These are phyloP conservation scores for Coniochaeta ligniaria DNA, from an alignment of 2,329 filamentous ascomycete species.

Conservation along the genomic window DNA sequence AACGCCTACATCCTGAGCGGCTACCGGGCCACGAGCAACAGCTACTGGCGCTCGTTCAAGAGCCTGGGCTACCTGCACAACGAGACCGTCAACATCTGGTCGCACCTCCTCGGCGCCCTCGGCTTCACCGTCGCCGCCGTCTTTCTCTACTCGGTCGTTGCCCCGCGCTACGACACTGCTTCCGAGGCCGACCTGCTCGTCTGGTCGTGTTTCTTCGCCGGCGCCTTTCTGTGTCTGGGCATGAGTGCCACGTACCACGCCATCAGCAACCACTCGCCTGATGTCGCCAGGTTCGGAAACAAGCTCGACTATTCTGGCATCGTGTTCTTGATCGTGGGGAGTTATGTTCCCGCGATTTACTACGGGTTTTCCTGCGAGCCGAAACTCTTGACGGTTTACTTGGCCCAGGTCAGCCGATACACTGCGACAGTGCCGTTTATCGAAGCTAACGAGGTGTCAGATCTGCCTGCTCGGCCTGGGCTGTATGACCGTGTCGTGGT, in stretches of 20 bases:
- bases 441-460: constrained; percentile 30
- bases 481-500: constrained; percentile 69
- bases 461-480: constrained; percentile 72
- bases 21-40: constrained; percentile 44
- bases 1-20: constrained; percentile 48
- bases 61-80: constrained; percentile 52
- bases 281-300: constrained; percentile 77
- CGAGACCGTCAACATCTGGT: constrained; percentile 58
- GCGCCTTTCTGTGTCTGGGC: constrained; percentile 64
- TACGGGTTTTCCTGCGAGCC: constrained; percentile 76
- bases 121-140: constrained; percentile 43
- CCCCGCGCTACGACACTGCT: constrained; percentile 60
- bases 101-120: constrained; percentile 58
- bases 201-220: constrained; percentile 73
- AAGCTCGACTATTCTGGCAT: constrained; percentile 94
- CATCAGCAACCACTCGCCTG: constrained; percentile 74
- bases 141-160: constrained; percentile 49
- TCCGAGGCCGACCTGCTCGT: constrained; percentile 57
- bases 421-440: background rate
- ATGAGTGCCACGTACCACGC: constrained; percentile 84
- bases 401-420: constrained; percentile 56
- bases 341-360: constrained; percentile 81
- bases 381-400: constrained; percentile 60
- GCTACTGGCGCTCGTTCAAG: constrained; percentile 34
- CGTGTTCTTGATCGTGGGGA: constrained; percentile 83